These are phyloP conservation scores for Ustilago sp. DNA, from an alignment of 1,284 basidiomycete species.

Conservation along the genomic window DNA sequence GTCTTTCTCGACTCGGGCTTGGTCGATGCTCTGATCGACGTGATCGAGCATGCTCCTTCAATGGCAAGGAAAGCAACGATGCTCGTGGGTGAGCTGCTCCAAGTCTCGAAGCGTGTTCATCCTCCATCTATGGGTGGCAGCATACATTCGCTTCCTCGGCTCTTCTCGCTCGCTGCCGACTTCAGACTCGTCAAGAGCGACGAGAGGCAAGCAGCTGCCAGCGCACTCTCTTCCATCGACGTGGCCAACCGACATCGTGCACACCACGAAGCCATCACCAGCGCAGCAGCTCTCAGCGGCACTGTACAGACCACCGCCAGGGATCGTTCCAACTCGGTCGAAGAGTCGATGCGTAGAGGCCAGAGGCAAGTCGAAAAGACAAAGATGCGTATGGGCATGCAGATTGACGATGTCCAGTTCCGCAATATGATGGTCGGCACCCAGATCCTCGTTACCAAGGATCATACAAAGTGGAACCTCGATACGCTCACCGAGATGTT, in stretches of 20 bases:
- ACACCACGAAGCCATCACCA: slow-evolving; percentile 43
- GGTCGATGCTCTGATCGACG: slow-evolving; percentile 60
- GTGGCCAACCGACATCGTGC: slow-evolving; percentile 77
- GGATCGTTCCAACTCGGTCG: slow-evolving; percentile 82
- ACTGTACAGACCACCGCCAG: slow-evolving; percentile 23
- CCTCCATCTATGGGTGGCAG: slow-evolving; percentile 84
- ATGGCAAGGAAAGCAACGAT: slow-evolving; percentile 76
- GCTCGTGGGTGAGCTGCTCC: slow-evolving; percentile 89
- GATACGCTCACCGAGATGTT: slow-evolving; percentile 88
- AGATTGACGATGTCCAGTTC: slow-evolving; percentile 71
- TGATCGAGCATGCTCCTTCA: slow-evolving; percentile 51
- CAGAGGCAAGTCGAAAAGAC: slow-evolving; percentile 82
- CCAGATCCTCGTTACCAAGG: slow-evolving; percentile 86
- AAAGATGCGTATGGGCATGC: slow-evolving; percentile 86
- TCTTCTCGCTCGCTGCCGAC: slow-evolving; percentile 84
- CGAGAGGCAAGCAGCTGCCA: slow-evolving; percentile 81
- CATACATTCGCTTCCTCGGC: slow-evolving; percentile 83
- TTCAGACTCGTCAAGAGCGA: slow-evolving; percentile 72
- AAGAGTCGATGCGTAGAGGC: slow-evolving; percentile 81
- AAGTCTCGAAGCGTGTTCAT: slow-evolving; percentile 87
- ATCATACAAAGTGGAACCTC: slow-evolving; percentile 92
- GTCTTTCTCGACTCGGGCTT: slow-evolving; percentile 89
- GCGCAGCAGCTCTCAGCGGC: slow-evolving; percentile 38
- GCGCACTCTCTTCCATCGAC: slow-evolving; percentile 87
- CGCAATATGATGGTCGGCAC: slow-evolving; percentile 62